phyloP scores from a whole-genome alignment of 805 yeast species.

The Metschnikowia henanensis region DNA sequence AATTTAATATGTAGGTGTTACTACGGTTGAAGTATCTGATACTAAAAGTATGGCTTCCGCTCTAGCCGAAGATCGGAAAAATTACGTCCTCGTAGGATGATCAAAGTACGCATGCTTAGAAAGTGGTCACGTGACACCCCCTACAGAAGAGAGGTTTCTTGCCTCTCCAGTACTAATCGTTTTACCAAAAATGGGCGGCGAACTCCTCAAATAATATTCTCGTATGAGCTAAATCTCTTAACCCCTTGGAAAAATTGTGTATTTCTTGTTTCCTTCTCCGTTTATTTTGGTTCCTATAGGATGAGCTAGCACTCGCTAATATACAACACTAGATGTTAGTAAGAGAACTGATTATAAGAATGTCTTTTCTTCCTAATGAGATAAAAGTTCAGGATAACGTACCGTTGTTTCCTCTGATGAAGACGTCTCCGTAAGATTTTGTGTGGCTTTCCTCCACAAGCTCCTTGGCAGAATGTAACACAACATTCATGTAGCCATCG shows the following conservation, averaged over 20 bases:
- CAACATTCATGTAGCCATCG: conserved; percentile 97
- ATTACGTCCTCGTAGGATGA: no score
- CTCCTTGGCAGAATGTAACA: conserved; percentile 77
- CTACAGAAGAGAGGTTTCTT: no score
- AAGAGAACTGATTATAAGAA: neutral
- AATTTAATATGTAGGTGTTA: neutral
- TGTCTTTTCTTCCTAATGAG: neutral
- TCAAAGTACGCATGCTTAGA: no score
- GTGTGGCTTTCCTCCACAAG: conserved; percentile 45
- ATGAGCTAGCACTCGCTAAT: conserved; percentile 30
- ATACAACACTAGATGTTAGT: conserved; percentile 42
- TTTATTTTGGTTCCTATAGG: conserved; percentile 1
- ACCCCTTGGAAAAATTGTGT: no score
- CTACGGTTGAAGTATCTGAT: no score
- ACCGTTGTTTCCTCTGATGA: conserved; percentile 86
- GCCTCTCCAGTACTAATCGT: no score
- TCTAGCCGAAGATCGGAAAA: no score
- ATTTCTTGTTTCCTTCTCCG: conserved; percentile 5
- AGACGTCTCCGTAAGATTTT: conserved; percentile 71
- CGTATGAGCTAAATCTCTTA: no score
- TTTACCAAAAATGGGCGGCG: no score
- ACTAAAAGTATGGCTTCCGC: no score
- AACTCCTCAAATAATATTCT: no score
- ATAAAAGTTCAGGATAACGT: conserved; percentile 31
- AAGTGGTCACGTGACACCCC: no score